Evolutionary conservation across 345 rosid species (phyloP).

Genomic region (Hypericum perforatum): DNA sequence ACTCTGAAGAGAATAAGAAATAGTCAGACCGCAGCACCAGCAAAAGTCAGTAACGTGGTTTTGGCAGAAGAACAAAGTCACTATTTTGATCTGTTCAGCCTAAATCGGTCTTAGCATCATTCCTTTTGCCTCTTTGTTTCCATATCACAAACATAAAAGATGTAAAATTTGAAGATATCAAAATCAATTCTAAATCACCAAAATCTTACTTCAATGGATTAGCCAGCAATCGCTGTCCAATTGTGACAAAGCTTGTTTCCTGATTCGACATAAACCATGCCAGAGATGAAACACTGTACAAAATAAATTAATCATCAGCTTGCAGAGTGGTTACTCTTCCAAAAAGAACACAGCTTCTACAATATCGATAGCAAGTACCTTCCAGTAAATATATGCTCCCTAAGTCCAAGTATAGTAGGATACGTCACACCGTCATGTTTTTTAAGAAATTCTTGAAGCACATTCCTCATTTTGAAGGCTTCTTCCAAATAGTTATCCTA

Average conservation of each 20-base stretch:
- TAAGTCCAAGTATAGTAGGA: constrained; percentile 4
- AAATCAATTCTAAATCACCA: neutral
- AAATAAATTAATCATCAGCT: neutral
- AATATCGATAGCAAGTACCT: neutral
- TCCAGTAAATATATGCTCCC: constrained; percentile 9
- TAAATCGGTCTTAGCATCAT: no score
- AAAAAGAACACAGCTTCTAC: neutral
- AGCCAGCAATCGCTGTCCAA: neutral
- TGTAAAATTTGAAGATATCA: neutral
- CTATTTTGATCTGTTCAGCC: no score
- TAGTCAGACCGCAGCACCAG: neutral
- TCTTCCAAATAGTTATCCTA: constrained; percentile 10
- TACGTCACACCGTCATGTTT: neutral
- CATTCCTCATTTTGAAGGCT: constrained; percentile 7
- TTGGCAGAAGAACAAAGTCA: no score
- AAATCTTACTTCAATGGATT: neutral
- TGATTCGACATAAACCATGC: neutral
- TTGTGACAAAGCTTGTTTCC: neutral
- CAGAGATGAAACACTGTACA: constrained; percentile 7
- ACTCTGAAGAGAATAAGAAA: neutral
- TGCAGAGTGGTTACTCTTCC: neutral
- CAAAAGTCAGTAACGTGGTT: no score
- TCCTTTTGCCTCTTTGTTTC: no score
- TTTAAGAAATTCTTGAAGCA: constrained; percentile 3
- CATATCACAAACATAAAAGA: neutral